Evolutionary conservation across 352 stramenopile species (phyloP), one percentile per base, ranked within the genome.

Genomic region (Pythium myriotylum): DNA sequence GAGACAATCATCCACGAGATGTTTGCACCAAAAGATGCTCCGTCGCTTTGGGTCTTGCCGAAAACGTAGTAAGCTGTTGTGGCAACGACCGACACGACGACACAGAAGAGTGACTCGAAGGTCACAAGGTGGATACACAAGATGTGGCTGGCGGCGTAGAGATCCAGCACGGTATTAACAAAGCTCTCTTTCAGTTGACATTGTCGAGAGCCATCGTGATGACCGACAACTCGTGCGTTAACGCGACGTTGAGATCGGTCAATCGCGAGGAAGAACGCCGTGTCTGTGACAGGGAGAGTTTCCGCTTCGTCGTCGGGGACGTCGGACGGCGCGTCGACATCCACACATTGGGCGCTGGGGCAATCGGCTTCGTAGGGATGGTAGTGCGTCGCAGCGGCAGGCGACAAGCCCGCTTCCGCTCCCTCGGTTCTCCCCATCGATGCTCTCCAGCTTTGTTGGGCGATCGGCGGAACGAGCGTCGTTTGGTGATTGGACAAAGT

Each of bases 61-160:
- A 78, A 72, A 23, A 84, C 58, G 54, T 94, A 92, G 56, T 94
- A 92, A 32, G 72, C 78, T 22, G 77, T 84, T 2, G 80, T 91
- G 23, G 69, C 72, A 0, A 77, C 52, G 17, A 94, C 40, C 13
- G 86, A 86, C 49, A 79, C 83, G 13, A 82, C 33, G 26, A 94
- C 70, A 17, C 87, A 84, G 16, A 94, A 78, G 7, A 94, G 56
- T 22, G 67, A 85, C 67, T 96, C 87, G 41, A 94, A 94, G 22
- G 78, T 90, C 41, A 87, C 65, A 41, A 93, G 73, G 54, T 92
- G 81, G 47, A 88, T 76, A 35, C 65, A 70, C 54, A 94, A 88
- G 35, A 96, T 87, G 46, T 92, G 86, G 23, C 57, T 78, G 22
- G 87, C 87, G 0, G 84, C 84, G 68, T 93, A 91, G 27, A 93